Conservation (phyloP, 306 rosid genomes). For the Carpinus viminea region DNA sequence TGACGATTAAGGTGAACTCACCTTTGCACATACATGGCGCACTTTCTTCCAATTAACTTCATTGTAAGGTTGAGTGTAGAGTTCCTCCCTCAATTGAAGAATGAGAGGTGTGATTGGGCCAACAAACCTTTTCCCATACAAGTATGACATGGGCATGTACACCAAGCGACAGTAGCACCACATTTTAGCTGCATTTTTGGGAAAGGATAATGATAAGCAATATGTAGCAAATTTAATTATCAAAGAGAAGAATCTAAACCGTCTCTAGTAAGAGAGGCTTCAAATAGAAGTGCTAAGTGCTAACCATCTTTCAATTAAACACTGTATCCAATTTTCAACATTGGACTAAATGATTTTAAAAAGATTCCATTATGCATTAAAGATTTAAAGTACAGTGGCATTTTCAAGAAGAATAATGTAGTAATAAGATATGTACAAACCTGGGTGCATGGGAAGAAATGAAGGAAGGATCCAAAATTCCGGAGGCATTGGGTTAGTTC, state of each 20-base stretch:
- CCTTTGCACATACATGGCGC: constrained; percentile 63
- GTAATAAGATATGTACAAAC: neutral
- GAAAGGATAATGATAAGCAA: neutral
- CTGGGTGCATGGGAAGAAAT: constrained; percentile 14
- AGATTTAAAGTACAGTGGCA: neutral
- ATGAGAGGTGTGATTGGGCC: constrained; percentile 79
- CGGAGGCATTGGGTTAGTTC: constrained; percentile 26
- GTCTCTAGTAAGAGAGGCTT: neutral
- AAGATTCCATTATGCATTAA: neutral
- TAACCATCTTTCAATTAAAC: neutral
- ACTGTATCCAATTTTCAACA: neutral
- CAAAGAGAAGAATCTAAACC: neutral
- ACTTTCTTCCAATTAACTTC: constrained; percentile 57
- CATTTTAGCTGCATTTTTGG: constrained; percentile 65
- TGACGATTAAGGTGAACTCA: too few species aligned
- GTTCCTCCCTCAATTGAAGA: constrained; percentile 55
- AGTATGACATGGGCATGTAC: constrained; percentile 75
- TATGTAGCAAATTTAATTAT: neutral
- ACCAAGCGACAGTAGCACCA: constrained; percentile 76
- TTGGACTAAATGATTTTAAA: neutral
- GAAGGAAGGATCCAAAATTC: constrained; percentile 26
- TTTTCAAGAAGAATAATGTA: neutral
- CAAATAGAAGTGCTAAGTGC: neutral
- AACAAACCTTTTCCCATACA: constrained; percentile 67
- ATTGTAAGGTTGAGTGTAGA: constrained; percentile 46